Percentiles rank a stretch among this genome's conserved stretches.
These are phyloP conservation scores for Tolypocladium tropicale DNA, from an alignment of 2,329 filamentous ascomycete species.

Conservation along the genomic window DNA sequence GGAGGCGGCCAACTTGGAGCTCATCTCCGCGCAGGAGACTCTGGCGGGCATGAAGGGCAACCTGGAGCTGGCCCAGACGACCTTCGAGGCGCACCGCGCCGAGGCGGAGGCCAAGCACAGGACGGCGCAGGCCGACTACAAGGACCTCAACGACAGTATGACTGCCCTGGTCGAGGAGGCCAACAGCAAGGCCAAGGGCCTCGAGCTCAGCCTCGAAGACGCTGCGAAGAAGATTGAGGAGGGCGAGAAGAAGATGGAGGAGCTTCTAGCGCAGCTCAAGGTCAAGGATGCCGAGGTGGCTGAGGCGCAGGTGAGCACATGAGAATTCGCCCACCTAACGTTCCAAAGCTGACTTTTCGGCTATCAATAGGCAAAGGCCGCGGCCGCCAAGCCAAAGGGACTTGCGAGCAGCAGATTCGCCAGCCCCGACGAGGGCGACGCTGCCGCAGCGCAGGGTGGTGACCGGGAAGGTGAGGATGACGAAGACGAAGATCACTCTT, in stretches of 20 bases:
- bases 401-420: constrained; percentile 46
- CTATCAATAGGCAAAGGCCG: constrained; percentile 31
- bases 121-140: constrained; percentile 49
- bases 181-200: constrained; percentile 40
- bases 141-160: constrained; percentile 53
- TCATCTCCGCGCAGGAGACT: constrained; percentile 25
- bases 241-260: constrained; percentile 34
- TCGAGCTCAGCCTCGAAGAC: constrained; percentile 38
- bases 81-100: constrained; percentile 40
- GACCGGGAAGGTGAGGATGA: constrained; percentile 48
- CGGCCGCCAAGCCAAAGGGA: constrained; percentile 34
- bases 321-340: neutral
- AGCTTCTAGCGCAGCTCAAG: constrained; percentile 45
- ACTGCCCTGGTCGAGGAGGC: constrained; percentile 50
- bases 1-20: constrained; percentile 21
- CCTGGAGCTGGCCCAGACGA: constrained; percentile 37
- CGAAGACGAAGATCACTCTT: constrained; percentile 49
- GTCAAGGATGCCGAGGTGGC: constrained; percentile 55
- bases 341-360: neutral
- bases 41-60: constrained; percentile 25
- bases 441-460: constrained; percentile 22
- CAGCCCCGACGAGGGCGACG: constrained; percentile 24
- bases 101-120: constrained; percentile 41
- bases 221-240: constrained; percentile 35
- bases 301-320: constrained; percentile 41